Evolutionary conservation across 306 rosid genomes (phyloP), one percentile per base, ranked within the genome.

Genomic region (Gastrolobium villosum): DNA sequence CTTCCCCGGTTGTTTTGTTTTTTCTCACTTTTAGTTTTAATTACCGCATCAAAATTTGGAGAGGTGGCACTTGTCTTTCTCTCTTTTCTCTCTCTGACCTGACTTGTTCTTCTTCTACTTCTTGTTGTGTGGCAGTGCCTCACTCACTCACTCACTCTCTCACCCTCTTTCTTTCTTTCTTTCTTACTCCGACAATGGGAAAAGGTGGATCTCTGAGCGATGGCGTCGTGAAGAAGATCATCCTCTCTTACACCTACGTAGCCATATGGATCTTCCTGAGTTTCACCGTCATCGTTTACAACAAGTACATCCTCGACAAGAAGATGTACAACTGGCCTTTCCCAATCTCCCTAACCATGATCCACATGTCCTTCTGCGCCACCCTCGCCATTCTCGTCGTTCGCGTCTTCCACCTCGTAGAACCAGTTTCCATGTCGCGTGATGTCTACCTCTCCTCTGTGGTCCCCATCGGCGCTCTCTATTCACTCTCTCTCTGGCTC

Each of bases 361-460:
- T 93, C 84, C 98, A 93, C 86, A 93, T 93, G 98, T 80, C 88
- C 35, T 93, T 93, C 87, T 93, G 97, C n/a, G 87, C 98, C 39
- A 39, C 88, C 84, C 81, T 93, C 36, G 98, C 98, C 11, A 53
- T 91, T 65, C 34, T 91, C 61, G 83, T 91, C 70, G 81, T 93
- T 48, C 93, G 97, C 3, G 86, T 93, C 70, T 59, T 91, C 82
- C 84, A 52, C 53, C 30, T 93, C 49, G 98, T 93, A 3, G 98
- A 91, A 2, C 97, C 97, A 0, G 90, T 90, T 0, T 72, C 95
- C 6, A 91, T 93, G 97, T 84, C 97, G 0, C 80, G 93, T 0
- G 88, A 88, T 0, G 85, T 91, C 11, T 93, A 91, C 70, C 68
- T 93, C 67, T 84, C 95, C 2, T 93, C 98, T 61, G 97, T 93